A percentile compares a stretch with the other conserved stretches of the same genome.
These are phyloP conservation scores for Thelephora aurantiotincta DNA, from an alignment of 768 basidiomycete genomes.

Conservation along the genomic window DNA sequence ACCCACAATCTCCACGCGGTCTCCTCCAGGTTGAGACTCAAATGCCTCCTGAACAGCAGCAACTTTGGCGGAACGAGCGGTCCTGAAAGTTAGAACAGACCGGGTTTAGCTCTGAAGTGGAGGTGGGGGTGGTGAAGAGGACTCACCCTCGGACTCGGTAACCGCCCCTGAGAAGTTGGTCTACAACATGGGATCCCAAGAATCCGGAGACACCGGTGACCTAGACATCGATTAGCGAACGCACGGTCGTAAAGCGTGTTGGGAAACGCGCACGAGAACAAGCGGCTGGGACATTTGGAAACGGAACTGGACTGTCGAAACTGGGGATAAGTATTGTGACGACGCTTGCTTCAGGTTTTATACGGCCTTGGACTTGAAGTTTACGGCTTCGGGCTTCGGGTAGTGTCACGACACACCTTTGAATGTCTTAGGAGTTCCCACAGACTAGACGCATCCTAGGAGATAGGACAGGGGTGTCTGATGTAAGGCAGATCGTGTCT, in stretches of 20 bases:
- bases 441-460: too few relatives aligned
- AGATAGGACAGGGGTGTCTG: too few relatives aligned
- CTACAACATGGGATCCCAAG: conserved; percentile 27
- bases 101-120: too few relatives aligned
- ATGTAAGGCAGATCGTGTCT: too few relatives aligned
- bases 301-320: background rate
- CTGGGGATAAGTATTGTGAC: too few relatives aligned
- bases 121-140: too few relatives aligned
- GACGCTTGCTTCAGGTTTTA: too few relatives aligned
- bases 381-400: too few relatives aligned
- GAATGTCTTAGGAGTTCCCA: too few relatives aligned
- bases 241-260: background rate
- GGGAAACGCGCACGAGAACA: background rate
- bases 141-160: conserved; percentile 33
- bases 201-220: conserved; percentile 30
- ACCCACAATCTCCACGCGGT: conserved; percentile 10
- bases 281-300: background rate
- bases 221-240: conserved; percentile 7
- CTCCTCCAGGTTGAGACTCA: conserved; percentile 5
- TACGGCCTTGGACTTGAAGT: too few relatives aligned
- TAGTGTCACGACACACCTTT: too few relatives aligned
- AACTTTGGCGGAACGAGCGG: conserved; percentile 9
- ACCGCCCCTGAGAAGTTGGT: conserved; percentile 26
- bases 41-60: conserved; percentile 1
- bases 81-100: conserved; percentile 1